Percentiles rank a stretch among this genome's conserved stretches.
Evolutionary conservation across 2,329 filamentous ascomycete species (phyloP).

Genomic region (Ascochyta pisi): DNA sequence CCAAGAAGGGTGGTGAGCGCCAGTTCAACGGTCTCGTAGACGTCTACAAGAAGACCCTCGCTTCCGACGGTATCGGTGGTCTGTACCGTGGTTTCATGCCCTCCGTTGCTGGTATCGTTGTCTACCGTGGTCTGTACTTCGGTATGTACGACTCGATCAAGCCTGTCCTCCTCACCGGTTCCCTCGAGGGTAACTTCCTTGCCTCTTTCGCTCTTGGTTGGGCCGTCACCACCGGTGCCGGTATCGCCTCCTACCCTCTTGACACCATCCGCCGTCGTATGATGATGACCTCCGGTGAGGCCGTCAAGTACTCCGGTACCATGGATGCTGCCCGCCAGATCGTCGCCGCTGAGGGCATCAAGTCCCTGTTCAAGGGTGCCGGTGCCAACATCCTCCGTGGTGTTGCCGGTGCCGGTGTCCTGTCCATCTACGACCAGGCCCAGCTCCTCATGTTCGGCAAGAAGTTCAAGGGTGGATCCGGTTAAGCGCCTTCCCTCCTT

Average conservation of each 20-base stretch:
- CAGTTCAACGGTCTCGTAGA: conserved; percentile 99
- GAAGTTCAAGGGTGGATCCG: conserved; percentile 81
- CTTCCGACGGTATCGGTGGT: conserved; percentile 97
- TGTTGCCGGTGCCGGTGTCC: conserved; percentile 99
- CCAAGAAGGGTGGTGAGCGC: conserved; percentile 95
- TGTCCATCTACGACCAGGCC: conserved; percentile 99
- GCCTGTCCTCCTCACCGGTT: conserved; percentile 91
- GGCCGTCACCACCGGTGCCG: conserved; percentile 99
- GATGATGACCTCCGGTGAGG: conserved; percentile 98
- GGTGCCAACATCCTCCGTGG: conserved; percentile 99
- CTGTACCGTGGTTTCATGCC: conserved; percentile 99
- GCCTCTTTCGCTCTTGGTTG: conserved; percentile 99
- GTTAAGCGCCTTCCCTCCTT: conserved; percentile 49
- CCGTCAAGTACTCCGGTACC: conserved; percentile 99
- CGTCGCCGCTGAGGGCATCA: conserved; percentile 91
- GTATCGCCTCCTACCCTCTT: conserved; percentile 99
- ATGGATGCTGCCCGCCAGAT: conserved; percentile 96
- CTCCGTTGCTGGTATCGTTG: conserved; percentile 97
- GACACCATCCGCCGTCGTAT: conserved; percentile 99
- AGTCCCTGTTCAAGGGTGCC: conserved; percentile 99
- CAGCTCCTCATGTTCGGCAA: conserved; percentile 99
- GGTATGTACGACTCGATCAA: conserved; percentile 99
- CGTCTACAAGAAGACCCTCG: conserved; percentile 99
- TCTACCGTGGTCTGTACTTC: conserved; percentile 99
- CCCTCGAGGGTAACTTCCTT: conserved; percentile 97